These are phyloP conservation scores for Podaxis sp. DNA, from an alignment of 768 basidiomycete species.

Conservation along the genomic window DNA sequence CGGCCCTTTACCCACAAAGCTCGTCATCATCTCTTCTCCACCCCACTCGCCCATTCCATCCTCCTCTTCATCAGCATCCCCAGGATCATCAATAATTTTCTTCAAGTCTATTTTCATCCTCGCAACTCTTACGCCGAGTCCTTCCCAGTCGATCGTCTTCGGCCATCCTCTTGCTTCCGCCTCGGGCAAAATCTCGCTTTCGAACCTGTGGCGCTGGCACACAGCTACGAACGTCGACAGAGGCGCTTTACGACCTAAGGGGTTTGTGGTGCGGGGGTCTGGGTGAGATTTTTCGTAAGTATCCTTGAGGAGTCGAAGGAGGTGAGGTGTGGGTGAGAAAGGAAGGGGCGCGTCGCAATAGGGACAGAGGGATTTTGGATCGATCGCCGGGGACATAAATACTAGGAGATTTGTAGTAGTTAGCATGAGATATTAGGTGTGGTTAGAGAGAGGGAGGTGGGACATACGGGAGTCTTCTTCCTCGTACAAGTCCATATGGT, in stretches of 20 bases:
- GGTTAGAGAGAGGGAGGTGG: background rate
- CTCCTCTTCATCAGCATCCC: conserved; percentile 17
- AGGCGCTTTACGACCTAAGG: conserved; percentile 55
- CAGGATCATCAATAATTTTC: conserved; percentile 49
- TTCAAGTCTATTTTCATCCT: conserved; percentile 46
- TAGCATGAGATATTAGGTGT: background rate
- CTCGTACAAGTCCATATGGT: conserved; percentile 21
- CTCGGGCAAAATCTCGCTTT: conserved; percentile 68
- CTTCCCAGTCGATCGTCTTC: conserved; percentile 61
- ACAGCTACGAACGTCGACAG: conserved; percentile 61
- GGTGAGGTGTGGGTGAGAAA: conserved; percentile 52
- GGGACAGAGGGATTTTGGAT: conserved; percentile 73
- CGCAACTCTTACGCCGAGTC: conserved; percentile 51
- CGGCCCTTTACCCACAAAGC: conserved; percentile 25
- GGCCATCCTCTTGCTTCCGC: conserved; percentile 78
- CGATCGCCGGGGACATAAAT: conserved; percentile 46
- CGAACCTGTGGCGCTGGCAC: conserved; percentile 80
- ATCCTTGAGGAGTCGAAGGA: conserved; percentile 50
- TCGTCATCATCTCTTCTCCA: conserved; percentile 23
- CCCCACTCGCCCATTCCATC: background rate
- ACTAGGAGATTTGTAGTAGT: conserved; percentile 33
- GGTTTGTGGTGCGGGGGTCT: conserved; percentile 69
- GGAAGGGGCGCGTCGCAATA: conserved; percentile 79
- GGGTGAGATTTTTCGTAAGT: conserved; percentile 52
- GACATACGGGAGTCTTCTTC: conserved; percentile 40